Evolutionary conservation across 1,139 yeast species (phyloP), one percentile per base, ranked within the genome.

Genomic region (Pichia cactophila): DNA sequence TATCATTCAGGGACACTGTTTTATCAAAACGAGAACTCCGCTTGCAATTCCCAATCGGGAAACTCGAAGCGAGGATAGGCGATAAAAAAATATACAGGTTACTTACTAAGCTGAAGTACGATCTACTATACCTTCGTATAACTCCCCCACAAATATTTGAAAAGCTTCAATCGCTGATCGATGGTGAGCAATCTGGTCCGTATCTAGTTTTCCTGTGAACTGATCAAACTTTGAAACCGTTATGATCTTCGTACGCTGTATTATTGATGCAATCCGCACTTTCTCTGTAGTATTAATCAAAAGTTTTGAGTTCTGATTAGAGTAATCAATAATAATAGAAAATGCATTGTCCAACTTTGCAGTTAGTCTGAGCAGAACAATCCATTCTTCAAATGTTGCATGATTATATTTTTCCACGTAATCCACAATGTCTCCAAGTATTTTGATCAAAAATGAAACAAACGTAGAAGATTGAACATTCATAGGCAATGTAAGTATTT

Each of bases 391-490:
- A 41, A 60, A 56, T 8, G 58, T 57, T 6, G 54, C 51, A 10
- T 72, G 45, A 1, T 63, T 59, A 53, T 77, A 80, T 59, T 75
- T 78, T 29, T 66, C 70, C 28, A 78, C 51, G 57, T 77, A 84
- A 55, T 84, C 92, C 45, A 81, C 78, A 47, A 83, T 62, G 55
- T 83, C 90, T 43, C 84, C 86, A 51, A 85, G 70, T 5, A 85
- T 72, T 51, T 75, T 75, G 36, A 85, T 69, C 26, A 83, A 66
- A 56, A 82, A 84, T 49, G 80, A 79, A 0, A 71, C 69, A 62
- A 83, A 90, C 0, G 85, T 86, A 10, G 52, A 41, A 8, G 38
- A 39, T 9, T 43, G 31, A 7, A 53, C 36, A 41, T 53, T 48
- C 10, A 12, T 12, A 5, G 57, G 54, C 17, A 54, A 14, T 11